Base-by-base conservation (phyloP, 2,329 filamentous ascomycete species). In the Drechslerella coelobrocha region DNA sequence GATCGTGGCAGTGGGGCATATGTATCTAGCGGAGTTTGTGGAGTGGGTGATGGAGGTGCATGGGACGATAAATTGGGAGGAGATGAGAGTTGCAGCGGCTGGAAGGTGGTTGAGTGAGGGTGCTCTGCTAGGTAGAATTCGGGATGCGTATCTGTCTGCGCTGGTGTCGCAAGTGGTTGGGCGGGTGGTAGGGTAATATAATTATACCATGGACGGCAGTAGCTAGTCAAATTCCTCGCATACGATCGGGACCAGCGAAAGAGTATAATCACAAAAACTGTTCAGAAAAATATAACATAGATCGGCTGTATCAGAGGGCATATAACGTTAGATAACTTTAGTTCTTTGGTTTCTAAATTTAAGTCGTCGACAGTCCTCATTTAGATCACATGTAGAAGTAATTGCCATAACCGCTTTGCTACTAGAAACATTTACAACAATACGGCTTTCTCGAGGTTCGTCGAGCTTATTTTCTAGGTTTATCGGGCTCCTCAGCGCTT, bases 1-100 rank as follows among this genome's bases (percentile, higher is more conserved):
- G 17, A 14, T 47, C 2, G 39, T 68, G 4, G 61, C 63, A 24
- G 56, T 68, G 12, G 51, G 50, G 4, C 50, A 68, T 47, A 45
- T 68, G 51, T 50, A 54, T 9, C 12, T 55, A 9, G 34, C 27
- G 2, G 63, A 68, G 51, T 39, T 39, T 39, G 5, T 14, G 3
- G 34, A 39, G 34, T 39, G 34, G 34, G 4, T 39, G 4, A n/a
- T 10, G 34, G 5, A 14, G 2, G 34, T 14, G 4, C 4, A n/a
- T n/a, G n/a, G n/a, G n/a, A n/a, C n/a, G n/a, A n/a, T n/a, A n/a
- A n/a, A n/a, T 39, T 14, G 34, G 17, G 34, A 39, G 34, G 12
- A 39, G 12, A n/a, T n/a, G 12, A 2, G 34, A 39, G 34, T 39
- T 39, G 12, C 12, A 39, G 34, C 12, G 17, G 12, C 17, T 10